These are phyloP conservation scores for Talaromyces sp. DNA, from an alignment of 2,329 filamentous ascomycete species.

Conservation along the genomic window DNA sequence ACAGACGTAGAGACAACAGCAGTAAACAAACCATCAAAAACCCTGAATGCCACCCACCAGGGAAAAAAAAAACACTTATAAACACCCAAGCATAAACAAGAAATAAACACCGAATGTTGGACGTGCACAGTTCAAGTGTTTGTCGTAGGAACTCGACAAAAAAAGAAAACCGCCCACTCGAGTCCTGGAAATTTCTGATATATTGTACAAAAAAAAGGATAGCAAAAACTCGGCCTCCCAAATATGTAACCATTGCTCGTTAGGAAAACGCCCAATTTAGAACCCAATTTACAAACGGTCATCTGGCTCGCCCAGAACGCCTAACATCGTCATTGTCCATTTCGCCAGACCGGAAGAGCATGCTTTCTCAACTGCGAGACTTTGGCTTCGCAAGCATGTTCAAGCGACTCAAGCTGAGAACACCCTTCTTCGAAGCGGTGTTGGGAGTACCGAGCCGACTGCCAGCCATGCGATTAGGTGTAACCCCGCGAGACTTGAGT, in stretches of 20 bases:
- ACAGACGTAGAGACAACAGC: neutral
- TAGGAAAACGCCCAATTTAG: neutral
- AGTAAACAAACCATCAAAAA: neutral
- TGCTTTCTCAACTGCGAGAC: conserved; percentile 22
- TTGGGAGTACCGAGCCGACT: conserved; percentile 25
- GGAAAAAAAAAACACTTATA: neutral
- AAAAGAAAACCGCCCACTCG: neutral
- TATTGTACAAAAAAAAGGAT: neutral
- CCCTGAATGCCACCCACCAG: neutral
- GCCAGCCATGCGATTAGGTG: conserved; percentile 9
- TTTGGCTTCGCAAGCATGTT: conserved; percentile 46
- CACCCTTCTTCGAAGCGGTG: conserved; percentile 24
- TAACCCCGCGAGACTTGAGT: conserved; percentile 26
- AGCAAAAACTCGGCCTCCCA: neutral
- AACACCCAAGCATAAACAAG: neutral
- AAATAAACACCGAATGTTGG: neutral
- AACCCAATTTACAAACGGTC: neutral
- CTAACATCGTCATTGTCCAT: neutral
- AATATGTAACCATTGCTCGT: neutral
- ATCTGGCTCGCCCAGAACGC: neutral
- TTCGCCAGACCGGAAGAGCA: neutral
- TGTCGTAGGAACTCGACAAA: neutral
- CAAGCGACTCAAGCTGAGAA: conserved; percentile 41
- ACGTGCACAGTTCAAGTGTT: neutral
- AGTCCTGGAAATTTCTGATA: neutral